Percentiles rank a stretch among this genome's conserved stretches.
Evolutionary conservation across 2,329 filamentous ascomycete species (phyloP).

Genomic region (Colletotrichum neosansevieriae): DNA sequence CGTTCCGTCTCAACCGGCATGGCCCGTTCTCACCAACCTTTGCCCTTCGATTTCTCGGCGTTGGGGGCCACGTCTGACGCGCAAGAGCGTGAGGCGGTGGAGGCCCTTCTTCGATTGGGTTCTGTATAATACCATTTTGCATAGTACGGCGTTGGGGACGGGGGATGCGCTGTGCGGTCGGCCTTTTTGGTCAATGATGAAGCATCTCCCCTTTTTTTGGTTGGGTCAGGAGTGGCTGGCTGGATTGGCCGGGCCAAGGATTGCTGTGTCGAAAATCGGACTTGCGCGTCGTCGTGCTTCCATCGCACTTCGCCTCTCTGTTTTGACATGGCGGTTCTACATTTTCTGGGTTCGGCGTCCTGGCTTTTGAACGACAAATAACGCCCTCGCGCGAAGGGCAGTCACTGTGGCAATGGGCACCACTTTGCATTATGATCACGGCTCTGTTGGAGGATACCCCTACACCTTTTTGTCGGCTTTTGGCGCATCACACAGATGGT

Average conservation of each 20-base stretch:
- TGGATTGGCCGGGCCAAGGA: slow-evolving; percentile 45
- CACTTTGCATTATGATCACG: slow-evolving; percentile 39
- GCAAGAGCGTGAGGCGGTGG: slow-evolving; percentile 85
- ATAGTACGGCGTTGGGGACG: slow-evolving; percentile 64
- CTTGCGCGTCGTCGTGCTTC: slow-evolving; percentile 49
- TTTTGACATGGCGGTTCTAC: slow-evolving; percentile 47
- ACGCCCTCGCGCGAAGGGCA: slow-evolving; percentile 40
- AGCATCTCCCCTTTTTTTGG: slow-evolving; percentile 26
- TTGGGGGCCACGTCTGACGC: slow-evolving; percentile 69
- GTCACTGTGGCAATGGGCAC: slow-evolving; percentile 36
- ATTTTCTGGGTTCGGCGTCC: slow-evolving; percentile 39
- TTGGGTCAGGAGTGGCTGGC: slow-evolving; percentile 27
- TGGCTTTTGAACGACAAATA: slow-evolving; percentile 35
- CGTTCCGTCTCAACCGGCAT: slow-evolving; percentile 67
- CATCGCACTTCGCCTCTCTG: slow-evolving; percentile 42
- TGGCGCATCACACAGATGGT: slow-evolving; percentile 14
- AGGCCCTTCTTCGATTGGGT: slow-evolving; percentile 83
- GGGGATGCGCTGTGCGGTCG: slow-evolving; percentile 35
- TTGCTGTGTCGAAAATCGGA: slow-evolving; percentile 48
- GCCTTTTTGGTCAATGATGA: slow-evolving; percentile 25
- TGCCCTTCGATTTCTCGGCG: slow-evolving; percentile 64
- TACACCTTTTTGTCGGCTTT: slow-evolving; percentile 28
- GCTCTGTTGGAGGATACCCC: slow-evolving; percentile 37
- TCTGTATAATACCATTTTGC: slow-evolving; percentile 74
- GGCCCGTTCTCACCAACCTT: slow-evolving; percentile 63